These are phyloP conservation scores for Serendipita indica DNA, from an alignment of 768 basidiomycete genomes.

Conservation along the genomic window DNA sequence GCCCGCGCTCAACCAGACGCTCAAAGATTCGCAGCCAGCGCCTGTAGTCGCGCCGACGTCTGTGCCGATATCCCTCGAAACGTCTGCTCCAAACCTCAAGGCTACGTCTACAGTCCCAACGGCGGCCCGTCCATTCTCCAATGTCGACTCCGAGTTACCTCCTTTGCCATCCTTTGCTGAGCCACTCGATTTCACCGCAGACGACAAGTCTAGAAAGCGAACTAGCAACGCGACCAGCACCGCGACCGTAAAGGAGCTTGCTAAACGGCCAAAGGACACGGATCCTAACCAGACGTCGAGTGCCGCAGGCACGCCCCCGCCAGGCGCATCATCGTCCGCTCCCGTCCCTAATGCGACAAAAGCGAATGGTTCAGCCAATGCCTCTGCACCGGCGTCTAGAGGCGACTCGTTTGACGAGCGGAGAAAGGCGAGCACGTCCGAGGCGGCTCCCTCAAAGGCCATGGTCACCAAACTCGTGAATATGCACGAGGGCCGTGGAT, in stretches of 20 bases:
- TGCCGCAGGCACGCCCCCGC: neutral
- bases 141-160: slow-evolving; percentile 7
- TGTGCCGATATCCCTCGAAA: neutral
- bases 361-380: neutral
- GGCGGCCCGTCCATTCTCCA: neutral
- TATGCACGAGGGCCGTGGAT: slow-evolving; percentile 6
- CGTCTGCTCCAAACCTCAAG: neutral
- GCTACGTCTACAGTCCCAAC: neutral
- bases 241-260: neutral
- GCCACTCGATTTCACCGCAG: neutral
- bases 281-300: neutral
- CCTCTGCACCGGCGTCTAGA: neutral
- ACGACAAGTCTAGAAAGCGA: slow-evolving; percentile 4
- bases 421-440: neutral
- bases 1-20: neutral
- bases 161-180: slow-evolving; percentile 8
- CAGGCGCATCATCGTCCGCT: neutral
- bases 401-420: neutral
- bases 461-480: neutral
- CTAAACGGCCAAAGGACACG: neutral
- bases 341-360: neutral
- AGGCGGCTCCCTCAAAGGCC: neutral
- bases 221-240: neutral
- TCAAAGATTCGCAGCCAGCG: neutral
- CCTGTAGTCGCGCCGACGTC: neutral